These are phyloP conservation scores for Amphirosellinia nigrospora DNA, from an alignment of 495 filamentous ascomycete species.

Conservation along the genomic window DNA sequence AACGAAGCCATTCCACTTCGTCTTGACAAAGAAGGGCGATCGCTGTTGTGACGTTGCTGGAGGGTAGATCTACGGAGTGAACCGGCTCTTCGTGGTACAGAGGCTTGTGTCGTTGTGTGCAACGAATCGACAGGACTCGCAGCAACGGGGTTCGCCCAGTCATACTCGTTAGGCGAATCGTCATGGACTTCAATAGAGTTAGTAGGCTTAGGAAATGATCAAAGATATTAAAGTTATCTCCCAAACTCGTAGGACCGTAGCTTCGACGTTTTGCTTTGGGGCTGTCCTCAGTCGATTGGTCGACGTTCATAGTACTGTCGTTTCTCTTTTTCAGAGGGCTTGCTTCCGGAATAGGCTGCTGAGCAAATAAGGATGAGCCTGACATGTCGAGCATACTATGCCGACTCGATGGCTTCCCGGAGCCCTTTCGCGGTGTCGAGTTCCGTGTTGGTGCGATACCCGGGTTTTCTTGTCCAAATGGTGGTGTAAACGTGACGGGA, in stretches of 20 bases:
- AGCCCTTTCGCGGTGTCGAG: constrained; percentile 49
- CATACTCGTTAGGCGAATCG: constrained; percentile 51
- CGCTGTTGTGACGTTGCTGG: constrained; percentile 73
- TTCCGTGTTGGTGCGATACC: constrained; percentile 43
- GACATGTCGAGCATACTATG: constrained; percentile 57
- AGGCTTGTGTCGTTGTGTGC: constrained; percentile 37
- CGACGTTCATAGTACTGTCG: constrained; percentile 87
- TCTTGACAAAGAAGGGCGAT: constrained; percentile 63
- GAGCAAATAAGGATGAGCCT: constrained; percentile 53
- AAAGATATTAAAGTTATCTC: constrained; percentile 72
- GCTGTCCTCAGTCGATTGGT: constrained; percentile 75
- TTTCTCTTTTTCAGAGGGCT: constrained; percentile 93
- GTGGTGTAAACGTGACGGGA: constrained; percentile 40
- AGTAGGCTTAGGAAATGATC: constrained; percentile 54
- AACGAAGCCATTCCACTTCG: constrained; percentile 35
- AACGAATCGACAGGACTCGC: constrained; percentile 40
- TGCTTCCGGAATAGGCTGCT: constrained; percentile 57
- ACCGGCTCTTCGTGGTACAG: constrained; percentile 62
- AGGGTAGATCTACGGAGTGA: constrained; percentile 85
- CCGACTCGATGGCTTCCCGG: constrained; percentile 49
- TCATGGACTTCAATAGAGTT: constrained; percentile 52
- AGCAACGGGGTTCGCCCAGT: constrained; percentile 41
- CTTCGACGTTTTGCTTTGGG: constrained; percentile 88
- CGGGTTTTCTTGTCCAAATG: constrained; percentile 64
- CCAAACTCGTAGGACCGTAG: constrained; percentile 67